A percentile compares a stretch with the other conserved stretches of the same genome.
Conservation (phyloP, 1,139 yeast genomes). For the Protomyces inouyei region DNA sequence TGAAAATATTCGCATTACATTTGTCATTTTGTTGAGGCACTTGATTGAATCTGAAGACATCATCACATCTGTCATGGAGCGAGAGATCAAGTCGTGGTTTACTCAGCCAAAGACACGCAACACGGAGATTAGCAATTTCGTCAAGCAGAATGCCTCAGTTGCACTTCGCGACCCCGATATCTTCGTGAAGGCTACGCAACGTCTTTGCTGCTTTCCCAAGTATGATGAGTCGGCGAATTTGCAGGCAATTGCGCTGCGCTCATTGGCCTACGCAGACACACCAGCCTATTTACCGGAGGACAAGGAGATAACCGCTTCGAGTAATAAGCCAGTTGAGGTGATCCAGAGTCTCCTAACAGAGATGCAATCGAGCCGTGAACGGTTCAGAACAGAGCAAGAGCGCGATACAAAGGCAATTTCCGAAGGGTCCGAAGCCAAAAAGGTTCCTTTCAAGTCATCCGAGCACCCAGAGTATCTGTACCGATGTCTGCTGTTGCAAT, state of each 20-base stretch:
- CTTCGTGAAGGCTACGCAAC: slow-evolving; percentile 53
- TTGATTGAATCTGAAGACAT: slow-evolving; percentile 61
- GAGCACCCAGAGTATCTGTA: slow-evolving; percentile 55
- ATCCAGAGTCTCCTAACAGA: not conserved
- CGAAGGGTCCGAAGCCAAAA: not conserved
- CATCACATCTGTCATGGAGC: slow-evolving; percentile 48
- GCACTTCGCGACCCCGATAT: slow-evolving; percentile 56
- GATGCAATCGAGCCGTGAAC: not conserved
- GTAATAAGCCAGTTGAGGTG: not conserved
- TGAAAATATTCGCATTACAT: slow-evolving; percentile 38
- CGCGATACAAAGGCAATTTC: not conserved
- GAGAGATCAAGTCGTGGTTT: slow-evolving; percentile 41
- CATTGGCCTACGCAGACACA: not conserved
- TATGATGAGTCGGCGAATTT: slow-evolving; percentile 33
- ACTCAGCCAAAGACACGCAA: slow-evolving; percentile 31
- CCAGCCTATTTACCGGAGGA: not conserved
- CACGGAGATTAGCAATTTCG: slow-evolving; percentile 48
- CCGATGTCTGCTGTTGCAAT: slow-evolving; percentile 62
- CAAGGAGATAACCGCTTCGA: not conserved
- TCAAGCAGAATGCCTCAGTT: slow-evolving; percentile 54
- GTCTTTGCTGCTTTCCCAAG: slow-evolving; percentile 41
- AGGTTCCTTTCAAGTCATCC: slow-evolving; percentile 34
- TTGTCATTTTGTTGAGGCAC: slow-evolving; percentile 53
- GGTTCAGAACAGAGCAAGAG: not conserved
- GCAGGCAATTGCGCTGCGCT: slow-evolving; percentile 39